Percentiles rank a stretch among this genome's conserved stretches.
These are phyloP conservation scores for Aspergillus sp. DNA, from an alignment of 2,329 filamentous ascomycete species.

Conservation along the genomic window DNA sequence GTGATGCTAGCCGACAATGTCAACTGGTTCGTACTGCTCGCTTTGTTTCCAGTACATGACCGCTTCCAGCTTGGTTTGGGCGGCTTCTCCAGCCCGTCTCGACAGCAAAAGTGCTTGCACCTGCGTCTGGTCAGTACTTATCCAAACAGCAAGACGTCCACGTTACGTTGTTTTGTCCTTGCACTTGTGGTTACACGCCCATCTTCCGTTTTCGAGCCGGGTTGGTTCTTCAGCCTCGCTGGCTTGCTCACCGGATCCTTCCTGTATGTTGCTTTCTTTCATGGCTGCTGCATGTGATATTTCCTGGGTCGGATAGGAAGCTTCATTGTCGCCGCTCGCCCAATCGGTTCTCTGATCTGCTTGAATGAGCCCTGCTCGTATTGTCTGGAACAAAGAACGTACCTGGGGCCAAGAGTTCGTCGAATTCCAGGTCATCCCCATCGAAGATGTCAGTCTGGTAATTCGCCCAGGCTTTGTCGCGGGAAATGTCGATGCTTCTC, in stretches of 20 bases:
- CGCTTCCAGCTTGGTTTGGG: slow-evolving; percentile 33
- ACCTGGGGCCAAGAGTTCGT: slow-evolving; percentile 41
- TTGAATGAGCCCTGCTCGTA: neutral
- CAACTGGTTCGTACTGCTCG: slow-evolving; percentile 19
- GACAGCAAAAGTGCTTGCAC: slow-evolving; percentile 66
- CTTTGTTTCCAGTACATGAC: slow-evolving; percentile 6
- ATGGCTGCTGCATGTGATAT: neutral
- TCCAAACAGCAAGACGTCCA: slow-evolving; percentile 10
- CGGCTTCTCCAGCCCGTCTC: slow-evolving; percentile 59
- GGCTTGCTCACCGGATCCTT: slow-evolving; percentile 5
- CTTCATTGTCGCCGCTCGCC: slow-evolving; percentile 10
- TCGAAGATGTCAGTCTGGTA: slow-evolving; percentile 41
- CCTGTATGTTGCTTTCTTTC: slow-evolving; percentile 5
- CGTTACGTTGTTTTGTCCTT: slow-evolving; percentile 44
- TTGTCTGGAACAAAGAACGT: slow-evolving; percentile 4
- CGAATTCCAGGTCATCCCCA: slow-evolving; percentile 44
- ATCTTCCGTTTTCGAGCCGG: slow-evolving; percentile 59
- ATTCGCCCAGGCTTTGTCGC: slow-evolving; percentile 3
- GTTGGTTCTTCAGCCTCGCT: slow-evolving; percentile 31
- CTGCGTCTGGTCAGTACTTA: slow-evolving; percentile 27
- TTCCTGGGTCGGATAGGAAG: slow-evolving; percentile 3
- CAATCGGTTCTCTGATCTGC: slow-evolving; percentile 14
- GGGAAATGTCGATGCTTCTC: slow-evolving; percentile 12
- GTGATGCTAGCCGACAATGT: slow-evolving; percentile 19
- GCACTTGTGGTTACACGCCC: slow-evolving; percentile 64